Evolutionary conservation across 1,139 yeast species (phyloP).

Genomic region (Pichia sp.): DNA sequence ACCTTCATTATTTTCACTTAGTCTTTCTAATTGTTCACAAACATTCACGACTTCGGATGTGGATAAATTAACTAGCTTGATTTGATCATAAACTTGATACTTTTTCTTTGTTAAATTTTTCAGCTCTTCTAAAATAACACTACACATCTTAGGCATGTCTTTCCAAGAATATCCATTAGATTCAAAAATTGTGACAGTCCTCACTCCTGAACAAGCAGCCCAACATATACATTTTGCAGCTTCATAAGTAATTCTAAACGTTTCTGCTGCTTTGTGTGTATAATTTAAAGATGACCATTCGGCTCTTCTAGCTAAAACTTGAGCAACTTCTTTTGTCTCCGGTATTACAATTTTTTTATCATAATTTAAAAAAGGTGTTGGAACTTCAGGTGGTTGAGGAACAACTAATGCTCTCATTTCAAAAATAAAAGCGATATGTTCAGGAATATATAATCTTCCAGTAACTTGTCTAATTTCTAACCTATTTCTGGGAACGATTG

Average conservation of each 20-base stretch:
- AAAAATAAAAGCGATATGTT: slow-evolving; percentile 20
- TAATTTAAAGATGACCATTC: slow-evolving; percentile 37
- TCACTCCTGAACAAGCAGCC: slow-evolving; percentile 28
- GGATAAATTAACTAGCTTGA: slow-evolving; percentile 20
- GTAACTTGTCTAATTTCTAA: slow-evolving; percentile 16
- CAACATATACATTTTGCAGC: slow-evolving; percentile 37
- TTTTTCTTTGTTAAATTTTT: slow-evolving; percentile 16
- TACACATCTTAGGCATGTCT: slow-evolving; percentile 18
- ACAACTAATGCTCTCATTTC: slow-evolving; percentile 26
- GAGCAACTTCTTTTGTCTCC: slow-evolving; percentile 31
- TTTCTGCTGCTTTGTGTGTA: slow-evolving; percentile 38
- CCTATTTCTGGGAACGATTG: slow-evolving; percentile 19
- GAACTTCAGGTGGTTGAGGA: slow-evolving; percentile 36
- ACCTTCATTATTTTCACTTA: background rate
- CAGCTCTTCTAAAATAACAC: slow-evolving; percentile 24
- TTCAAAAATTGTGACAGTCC: slow-evolving; percentile 23
- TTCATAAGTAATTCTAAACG: slow-evolving; percentile 34
- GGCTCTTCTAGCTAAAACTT: slow-evolving; percentile 30
- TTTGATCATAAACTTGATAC: slow-evolving; percentile 14
- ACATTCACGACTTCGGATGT: slow-evolving; percentile 13
- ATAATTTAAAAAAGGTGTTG: slow-evolving; percentile 38
- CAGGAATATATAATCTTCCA: slow-evolving; percentile 18
- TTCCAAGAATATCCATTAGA: slow-evolving; percentile 25
- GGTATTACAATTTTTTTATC: slow-evolving; percentile 37
- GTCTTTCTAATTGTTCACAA: background rate